Evolutionary conservation across 257 asterid species (phyloP), one percentile per base, ranked within the genome.

Genomic region (Agastache rugosa): DNA sequence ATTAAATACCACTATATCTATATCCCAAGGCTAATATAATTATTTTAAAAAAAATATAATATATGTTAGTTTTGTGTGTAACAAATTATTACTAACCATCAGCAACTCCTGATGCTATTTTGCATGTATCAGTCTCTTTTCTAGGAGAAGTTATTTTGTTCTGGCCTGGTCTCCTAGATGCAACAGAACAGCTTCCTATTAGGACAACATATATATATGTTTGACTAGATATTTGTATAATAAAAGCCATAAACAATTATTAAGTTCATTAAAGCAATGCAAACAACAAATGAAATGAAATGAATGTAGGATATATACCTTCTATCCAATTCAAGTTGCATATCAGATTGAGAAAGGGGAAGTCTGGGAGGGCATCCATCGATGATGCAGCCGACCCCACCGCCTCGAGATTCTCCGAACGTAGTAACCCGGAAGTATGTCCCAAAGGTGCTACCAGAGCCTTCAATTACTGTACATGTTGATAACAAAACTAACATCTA

Each of bases 291-390:
- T 25, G 29, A 25, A 1, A 25, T 25, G 2, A 25, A 25, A 25
- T 25, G 29, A 25, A 25, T 25, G 29, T 25, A 25, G 29, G 29
- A 25, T 25, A 25, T 25, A 25, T 25, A 25, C 29, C 99, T 94
- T 80, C 99, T 87, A 76, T 94, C 99, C 67, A 94, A 96, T 64
- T 90, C 96, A 27, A 82, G 89, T 87, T 94, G 99, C 89, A 94
- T 85, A 78, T 94, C 99, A 74, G 88, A 84, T 87, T 89, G 98
- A 6, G 96, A 85, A 70, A 94, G 89, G 47, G 96, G 96, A 80
- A 94, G 88, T 72, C 96, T 86, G 17, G 99, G 99, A 69, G 99
- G 99, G 70, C 98, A 92, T 71, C 99, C 99, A 82, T 94, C 99
- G 71, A 94, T 85, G 17, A 94, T 77, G 61, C 99, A 94, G 29